Percentiles rank a stretch among this genome's conserved stretches.
phyloP scores from a whole-genome alignment of 345 rosid genomes.

The Geranium rotundifolium region DNA sequence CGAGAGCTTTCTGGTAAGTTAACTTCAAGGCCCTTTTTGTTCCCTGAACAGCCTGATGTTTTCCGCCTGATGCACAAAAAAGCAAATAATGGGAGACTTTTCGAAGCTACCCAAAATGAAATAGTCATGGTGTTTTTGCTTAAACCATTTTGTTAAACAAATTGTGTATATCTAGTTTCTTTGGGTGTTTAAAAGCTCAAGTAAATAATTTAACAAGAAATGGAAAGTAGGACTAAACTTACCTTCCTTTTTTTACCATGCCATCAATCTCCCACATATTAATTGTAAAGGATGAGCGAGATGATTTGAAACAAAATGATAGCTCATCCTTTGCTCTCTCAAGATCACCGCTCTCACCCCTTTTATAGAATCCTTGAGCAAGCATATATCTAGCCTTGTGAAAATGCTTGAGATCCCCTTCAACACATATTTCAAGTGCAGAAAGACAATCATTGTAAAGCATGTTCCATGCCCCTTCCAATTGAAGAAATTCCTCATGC shows the following conservation, averaged over 20 bases:
- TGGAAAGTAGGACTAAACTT: neutral
- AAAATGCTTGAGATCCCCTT: slow-evolving; percentile 96
- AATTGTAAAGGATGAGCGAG: slow-evolving; percentile 85
- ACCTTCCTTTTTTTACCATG: slow-evolving; percentile 95
- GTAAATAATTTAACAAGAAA: slow-evolving; percentile 1
- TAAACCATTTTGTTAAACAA: neutral
- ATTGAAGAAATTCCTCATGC: slow-evolving; percentile 31
- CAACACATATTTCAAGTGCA: slow-evolving; percentile 76
- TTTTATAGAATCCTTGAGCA: slow-evolving; percentile 72
- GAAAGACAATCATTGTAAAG: slow-evolving; percentile 82
- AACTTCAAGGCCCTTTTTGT: slow-evolving; percentile 82
- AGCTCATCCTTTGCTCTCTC: slow-evolving; percentile 92
- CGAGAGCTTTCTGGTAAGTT: slow-evolving; percentile 93
- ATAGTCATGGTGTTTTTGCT: neutral
- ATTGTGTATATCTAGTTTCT: neutral
- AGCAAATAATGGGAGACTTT: slow-evolving; percentile 4
- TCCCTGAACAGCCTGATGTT: slow-evolving; percentile 65
- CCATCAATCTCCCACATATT: slow-evolving; percentile 99
- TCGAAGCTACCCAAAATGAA: neutral
- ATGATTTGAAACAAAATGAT: slow-evolving; percentile 86
- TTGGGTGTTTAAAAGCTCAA: neutral
- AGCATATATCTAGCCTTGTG: slow-evolving; percentile 97
- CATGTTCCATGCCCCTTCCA: slow-evolving; percentile 70
- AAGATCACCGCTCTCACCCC: slow-evolving; percentile 61
- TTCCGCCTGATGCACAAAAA: slow-evolving; percentile 52